Evolutionary conservation across 345 rosid genomes (phyloP).

Genomic region (Ceriops zippeliana): DNA sequence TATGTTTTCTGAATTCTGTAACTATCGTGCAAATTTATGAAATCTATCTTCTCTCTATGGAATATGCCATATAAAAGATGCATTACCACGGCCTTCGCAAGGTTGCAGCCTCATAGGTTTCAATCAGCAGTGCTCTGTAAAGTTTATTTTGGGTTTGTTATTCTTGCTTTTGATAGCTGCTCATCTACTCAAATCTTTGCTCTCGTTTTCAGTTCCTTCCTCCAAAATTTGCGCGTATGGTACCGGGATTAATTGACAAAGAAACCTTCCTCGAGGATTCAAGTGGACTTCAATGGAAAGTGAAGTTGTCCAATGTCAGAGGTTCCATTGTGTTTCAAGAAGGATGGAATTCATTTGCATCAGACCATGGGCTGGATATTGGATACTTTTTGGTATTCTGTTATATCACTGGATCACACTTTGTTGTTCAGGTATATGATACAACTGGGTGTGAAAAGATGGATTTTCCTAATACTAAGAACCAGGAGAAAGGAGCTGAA

Average conservation of each 20-base stretch:
- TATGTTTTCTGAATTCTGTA: no score
- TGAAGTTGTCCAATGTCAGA: constrained; percentile 15
- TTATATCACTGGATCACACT: constrained; percentile 29
- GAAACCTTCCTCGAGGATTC: constrained; percentile 32
- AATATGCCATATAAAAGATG: no score
- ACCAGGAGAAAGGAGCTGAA: constrained; percentile 19
- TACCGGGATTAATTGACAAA: constrained; percentile 21
- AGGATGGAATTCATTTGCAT: constrained; percentile 39
- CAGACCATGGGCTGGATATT: constrained; percentile 28
- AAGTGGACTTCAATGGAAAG: constrained; percentile 29
- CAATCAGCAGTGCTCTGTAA: background rate
- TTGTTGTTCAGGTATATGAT: constrained; percentile 34
- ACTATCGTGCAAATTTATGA: no score
- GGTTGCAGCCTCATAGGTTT: background rate
- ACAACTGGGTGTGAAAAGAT: constrained; percentile 33
- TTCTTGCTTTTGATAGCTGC: background rate
- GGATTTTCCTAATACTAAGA: constrained; percentile 13
- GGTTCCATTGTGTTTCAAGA: constrained; percentile 28
- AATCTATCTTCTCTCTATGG: no score
- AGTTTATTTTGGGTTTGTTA: background rate
- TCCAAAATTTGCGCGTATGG: constrained; percentile 31
- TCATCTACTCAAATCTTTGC: constrained; percentile 2
- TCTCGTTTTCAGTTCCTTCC: constrained; percentile 38
- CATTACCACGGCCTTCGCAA: background rate
- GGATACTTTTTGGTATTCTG: constrained; percentile 38